Evolutionary conservation across 176 grass and related monocot species (phyloP), one percentile per base, ranked within the genome.

Genomic region (Calamus simplicifolius): DNA sequence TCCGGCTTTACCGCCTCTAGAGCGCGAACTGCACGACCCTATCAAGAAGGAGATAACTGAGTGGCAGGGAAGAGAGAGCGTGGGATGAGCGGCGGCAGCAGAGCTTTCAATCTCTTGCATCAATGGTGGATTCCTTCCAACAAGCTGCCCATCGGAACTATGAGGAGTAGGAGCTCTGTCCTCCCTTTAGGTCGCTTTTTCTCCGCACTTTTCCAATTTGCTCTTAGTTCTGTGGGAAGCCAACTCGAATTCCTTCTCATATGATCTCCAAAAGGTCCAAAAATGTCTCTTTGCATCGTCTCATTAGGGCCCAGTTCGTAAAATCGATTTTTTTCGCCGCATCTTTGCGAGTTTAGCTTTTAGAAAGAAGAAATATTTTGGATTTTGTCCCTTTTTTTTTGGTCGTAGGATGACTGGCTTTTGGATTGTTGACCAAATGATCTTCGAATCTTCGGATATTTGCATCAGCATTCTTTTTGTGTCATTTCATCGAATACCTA

Each of bases 71-170:
- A 12, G 35, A 43, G 35, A 43, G 12, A 23, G 21, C 21, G 21
- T 23, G 10, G 35, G 67, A 79, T 62, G 52, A 69, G 56, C 17
- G 51, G 21, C 19, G 63, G 60, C 49, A 71, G 52, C 49, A 71
- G 52, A 60, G 65, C 65, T 38, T 75, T 70, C 48, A 63, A 63
- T 38, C 51, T 81, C 48, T 23, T 81, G 31, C 79, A 75, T 6
- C 72, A 75, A 70, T 70, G 71, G 58, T 27, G 43, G 38, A 21
- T 75, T 61, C 72, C 79, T 65, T 69, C 58, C 16, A 16, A 52
- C 52, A 75, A 75, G 5, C 17, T 55, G 21, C 52, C 52, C 18
- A 6, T 27, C n/a, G 18, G 66, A 62, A 75, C 6, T 43, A 12
- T 28, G 29, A 71, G 17, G 12, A 19, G 59, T 29, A 70, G 16